Percentiles rank a stretch among this genome's conserved stretches.
Conservation (phyloP, 306 rosid genomes). For the Vigna nakashimae region DNA sequence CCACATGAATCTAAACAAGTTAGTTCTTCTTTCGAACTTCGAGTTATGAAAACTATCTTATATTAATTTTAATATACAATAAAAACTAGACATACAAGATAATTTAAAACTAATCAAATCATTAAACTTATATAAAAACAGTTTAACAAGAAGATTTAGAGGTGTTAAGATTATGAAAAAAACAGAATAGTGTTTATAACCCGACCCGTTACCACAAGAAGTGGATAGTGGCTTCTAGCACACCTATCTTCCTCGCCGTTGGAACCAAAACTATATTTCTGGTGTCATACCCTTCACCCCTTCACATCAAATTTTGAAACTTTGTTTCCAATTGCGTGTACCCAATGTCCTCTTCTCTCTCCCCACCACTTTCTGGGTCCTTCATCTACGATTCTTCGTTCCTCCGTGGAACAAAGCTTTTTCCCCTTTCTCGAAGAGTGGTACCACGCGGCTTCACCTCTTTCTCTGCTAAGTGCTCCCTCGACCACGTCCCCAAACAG, state of each 20-base stretch:
- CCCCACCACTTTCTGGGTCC: constrained; percentile 49
- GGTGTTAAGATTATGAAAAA: too few relatives aligned
- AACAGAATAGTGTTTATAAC: too few relatives aligned
- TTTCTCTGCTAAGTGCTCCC: constrained; percentile 55
- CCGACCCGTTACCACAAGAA: constrained; percentile 1
- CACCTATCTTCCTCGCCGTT: constrained; percentile 23
- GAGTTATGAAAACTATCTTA: too few relatives aligned
- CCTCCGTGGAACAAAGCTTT: constrained; percentile 61
- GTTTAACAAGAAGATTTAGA: too few relatives aligned
- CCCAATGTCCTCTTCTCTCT: constrained; percentile 59
- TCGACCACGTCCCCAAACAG: constrained; percentile 78
- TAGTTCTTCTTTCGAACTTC: too few relatives aligned
- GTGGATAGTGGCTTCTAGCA: neutral
- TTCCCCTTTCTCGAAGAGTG: constrained; percentile 31
- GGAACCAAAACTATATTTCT: constrained; percentile 7
- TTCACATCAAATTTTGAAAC: neutral
- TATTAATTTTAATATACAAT: too few relatives aligned
- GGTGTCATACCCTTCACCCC: neutral
- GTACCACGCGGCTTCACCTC: constrained; percentile 53
- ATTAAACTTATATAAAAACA: too few relatives aligned
- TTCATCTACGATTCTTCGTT: constrained; percentile 49
- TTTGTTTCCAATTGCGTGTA: constrained; percentile 33
- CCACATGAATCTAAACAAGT: too few relatives aligned
- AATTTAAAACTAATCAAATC: too few relatives aligned
- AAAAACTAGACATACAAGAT: too few relatives aligned